Conservation (phyloP, 139 green algal genomes). For the Deuterostichococcus epilithicus region DNA sequence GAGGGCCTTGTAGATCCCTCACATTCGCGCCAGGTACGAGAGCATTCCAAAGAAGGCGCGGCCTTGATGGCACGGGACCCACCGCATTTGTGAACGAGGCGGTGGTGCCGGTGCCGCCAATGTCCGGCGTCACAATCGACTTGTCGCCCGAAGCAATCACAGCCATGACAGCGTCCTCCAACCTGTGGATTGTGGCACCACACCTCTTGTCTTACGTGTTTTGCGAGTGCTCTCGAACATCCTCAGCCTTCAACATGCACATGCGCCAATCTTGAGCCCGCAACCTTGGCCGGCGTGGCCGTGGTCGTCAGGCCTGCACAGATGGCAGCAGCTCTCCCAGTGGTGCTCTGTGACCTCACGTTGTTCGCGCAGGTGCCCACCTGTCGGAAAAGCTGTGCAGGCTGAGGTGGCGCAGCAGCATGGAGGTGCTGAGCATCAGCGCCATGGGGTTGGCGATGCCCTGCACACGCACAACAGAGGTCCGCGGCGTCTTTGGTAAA, state of each 20-base stretch:
- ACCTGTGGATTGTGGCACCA: slow-evolving; percentile 34
- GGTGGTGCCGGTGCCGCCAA: slow-evolving; percentile 74
- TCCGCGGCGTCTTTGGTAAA: too few species aligned
- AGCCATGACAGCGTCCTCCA: slow-evolving; percentile 71
- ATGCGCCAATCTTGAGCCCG: not conserved
- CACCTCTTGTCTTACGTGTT: not conserved
- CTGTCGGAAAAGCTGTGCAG: slow-evolving; percentile 51
- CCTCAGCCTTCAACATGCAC: not conserved
- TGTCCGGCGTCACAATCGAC: slow-evolving; percentile 62
- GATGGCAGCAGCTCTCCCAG: not conserved
- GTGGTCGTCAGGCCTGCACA: not conserved
- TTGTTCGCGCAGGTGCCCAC: not conserved
- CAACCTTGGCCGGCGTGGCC: not conserved
- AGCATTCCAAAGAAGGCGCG: too few species aligned
- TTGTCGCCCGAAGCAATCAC: slow-evolving; percentile 63
- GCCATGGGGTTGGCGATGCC: slow-evolving; percentile 91
- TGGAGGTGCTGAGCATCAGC: slow-evolving; percentile 78
- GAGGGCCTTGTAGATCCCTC: too few species aligned
- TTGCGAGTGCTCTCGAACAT: not conserved
- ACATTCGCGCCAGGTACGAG: too few species aligned
- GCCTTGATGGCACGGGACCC: too few species aligned
- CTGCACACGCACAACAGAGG: not conserved
- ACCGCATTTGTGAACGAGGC: slow-evolving; percentile 77
- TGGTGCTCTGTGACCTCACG: not conserved
- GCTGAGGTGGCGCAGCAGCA: slow-evolving; percentile 91